phyloP scores from a whole-genome alignment of 768 basidiomycete species.

The Podaxis sp. region DNA sequence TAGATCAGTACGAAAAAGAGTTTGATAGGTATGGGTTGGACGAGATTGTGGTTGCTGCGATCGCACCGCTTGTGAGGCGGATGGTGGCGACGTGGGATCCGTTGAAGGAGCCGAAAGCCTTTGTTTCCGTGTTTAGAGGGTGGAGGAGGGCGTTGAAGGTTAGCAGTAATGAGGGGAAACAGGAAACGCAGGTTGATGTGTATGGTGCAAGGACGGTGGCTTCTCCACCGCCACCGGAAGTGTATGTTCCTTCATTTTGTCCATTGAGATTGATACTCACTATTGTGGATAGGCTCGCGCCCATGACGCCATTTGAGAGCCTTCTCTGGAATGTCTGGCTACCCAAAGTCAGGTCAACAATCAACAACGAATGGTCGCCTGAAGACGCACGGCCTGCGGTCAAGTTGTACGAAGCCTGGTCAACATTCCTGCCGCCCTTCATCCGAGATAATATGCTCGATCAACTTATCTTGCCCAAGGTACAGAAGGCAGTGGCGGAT shows the following conservation, averaged over 20 bases:
- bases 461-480: slow-evolving; percentile 93
- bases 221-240: slow-evolving; percentile 36
- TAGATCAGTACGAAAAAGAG: slow-evolving; percentile 67
- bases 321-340: slow-evolving; percentile 95
- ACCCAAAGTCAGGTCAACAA: slow-evolving; percentile 86
- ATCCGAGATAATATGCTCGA: slow-evolving; percentile 94
- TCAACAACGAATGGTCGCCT: slow-evolving; percentile 95
- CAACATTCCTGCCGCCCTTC: slow-evolving; percentile 83
- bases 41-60: slow-evolving; percentile 90
- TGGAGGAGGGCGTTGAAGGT: slow-evolving; percentile 74
- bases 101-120: slow-evolving; percentile 66
- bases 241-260: slow-evolving; percentile 9
- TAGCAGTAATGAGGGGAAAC: slow-evolving; percentile 42
- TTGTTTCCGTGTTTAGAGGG: slow-evolving; percentile 62
- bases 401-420: slow-evolving; percentile 86
- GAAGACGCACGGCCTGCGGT: slow-evolving; percentile 72
- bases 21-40: slow-evolving; percentile 81
- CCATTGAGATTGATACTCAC: slow-evolving; percentile 11
- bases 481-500: slow-evolving; percentile 77
- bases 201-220: slow-evolving; percentile 49
- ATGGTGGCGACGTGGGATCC: slow-evolving; percentile 83
- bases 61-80: slow-evolving; percentile 78
- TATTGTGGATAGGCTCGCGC: slow-evolving; percentile 42
- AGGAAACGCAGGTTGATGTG: slow-evolving; percentile 48
- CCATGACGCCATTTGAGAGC: slow-evolving; percentile 95